Evolutionary conservation across 345 rosid species (phyloP).

Genomic region (Streptanthus diversifolius): DNA sequence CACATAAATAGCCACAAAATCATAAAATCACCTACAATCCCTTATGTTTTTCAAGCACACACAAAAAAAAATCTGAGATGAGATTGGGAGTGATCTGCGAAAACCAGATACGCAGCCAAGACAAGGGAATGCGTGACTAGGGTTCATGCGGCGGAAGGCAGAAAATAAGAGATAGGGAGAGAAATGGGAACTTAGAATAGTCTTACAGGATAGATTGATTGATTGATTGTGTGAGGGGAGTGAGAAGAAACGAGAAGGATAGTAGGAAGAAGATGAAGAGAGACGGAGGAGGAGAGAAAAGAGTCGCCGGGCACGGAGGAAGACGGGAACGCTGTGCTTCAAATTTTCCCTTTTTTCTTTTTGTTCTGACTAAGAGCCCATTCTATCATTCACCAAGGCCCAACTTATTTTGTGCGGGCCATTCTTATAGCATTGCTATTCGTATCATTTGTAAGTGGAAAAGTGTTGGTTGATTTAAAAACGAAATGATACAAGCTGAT

Average conservation of each 20-base stretch:
- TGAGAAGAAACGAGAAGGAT: not conserved
- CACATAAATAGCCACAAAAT: not conserved
- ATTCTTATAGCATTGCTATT: not conserved
- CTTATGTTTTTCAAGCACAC: not conserved
- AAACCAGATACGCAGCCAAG: not conserved
- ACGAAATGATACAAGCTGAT: not conserved
- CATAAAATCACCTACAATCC: slow-evolving; percentile 2
- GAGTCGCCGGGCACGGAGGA: not conserved
- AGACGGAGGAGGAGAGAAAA: not conserved
- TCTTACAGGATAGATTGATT: not conserved
- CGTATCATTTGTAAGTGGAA: not conserved
- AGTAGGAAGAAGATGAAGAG: not conserved
- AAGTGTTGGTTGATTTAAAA: not conserved
- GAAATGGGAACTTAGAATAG: not conserved
- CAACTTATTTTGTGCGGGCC: not conserved
- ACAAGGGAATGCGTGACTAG: not conserved
- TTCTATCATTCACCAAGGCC: not conserved
- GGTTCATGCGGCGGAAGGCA: not conserved
- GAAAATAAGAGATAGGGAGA: not conserved
- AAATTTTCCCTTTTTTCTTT: not conserved
- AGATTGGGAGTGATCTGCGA: not conserved
- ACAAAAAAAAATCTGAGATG: too few relatives aligned
- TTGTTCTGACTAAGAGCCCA: not conserved
- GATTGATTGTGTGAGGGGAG: not conserved
- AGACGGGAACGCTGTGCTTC: not conserved